Evolutionary conservation across 108 stramenopile genomes (phyloP), one percentile per base, ranked within the genome.

Genomic region (Cyclotella distinguenda): DNA sequence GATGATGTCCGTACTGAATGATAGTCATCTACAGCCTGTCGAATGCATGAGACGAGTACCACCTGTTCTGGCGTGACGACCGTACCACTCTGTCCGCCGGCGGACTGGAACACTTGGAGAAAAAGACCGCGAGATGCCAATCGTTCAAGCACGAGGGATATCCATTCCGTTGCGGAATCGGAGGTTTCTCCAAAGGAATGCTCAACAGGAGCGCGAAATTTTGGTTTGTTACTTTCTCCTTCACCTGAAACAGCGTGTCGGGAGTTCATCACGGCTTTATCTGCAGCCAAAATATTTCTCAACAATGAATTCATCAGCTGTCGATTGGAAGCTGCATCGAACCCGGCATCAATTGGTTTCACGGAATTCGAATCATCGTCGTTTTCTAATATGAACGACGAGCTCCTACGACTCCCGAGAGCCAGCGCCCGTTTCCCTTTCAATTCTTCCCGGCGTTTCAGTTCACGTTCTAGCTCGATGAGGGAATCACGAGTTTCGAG

Each of bases 121-220:
- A 90, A 62, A 31, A 79, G 56, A 9, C 89, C 89, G 38, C 76
- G 63, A 23, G 82, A 64, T 15, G 71, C 68, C 31, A 88, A 49
- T 34, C 81, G 68, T 38, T 76, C 71, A 52, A 93, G 42, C 3
- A 89, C 32, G 19, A 84, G 53, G 27, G 80, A 64, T 40, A 90
- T 86, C 92, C 92, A 93, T 60, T 90, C 89, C 8, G 89, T 90
- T 10, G 89, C 89, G 35, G 63, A 70, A 77, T 93, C 92, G 36
- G 81, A 75, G 12, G 66, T 19, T 18, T 79, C 78, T 9, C 69
- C 70, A 56, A 56, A 56, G 1, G 55, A 19, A 28, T 50, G 31
- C 27, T 54, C 59, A 56, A 10, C 15, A 38, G 60, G 45, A 51
- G 57, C 39, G 42, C 30, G 49, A 31, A 48, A 70, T 36, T 61